Percentiles rank a stretch among this genome's conserved stretches.
Evolutionary conservation across 2,329 filamentous ascomycete genomes (phyloP).

Genomic region (Phaeosphaeria sp.): DNA sequence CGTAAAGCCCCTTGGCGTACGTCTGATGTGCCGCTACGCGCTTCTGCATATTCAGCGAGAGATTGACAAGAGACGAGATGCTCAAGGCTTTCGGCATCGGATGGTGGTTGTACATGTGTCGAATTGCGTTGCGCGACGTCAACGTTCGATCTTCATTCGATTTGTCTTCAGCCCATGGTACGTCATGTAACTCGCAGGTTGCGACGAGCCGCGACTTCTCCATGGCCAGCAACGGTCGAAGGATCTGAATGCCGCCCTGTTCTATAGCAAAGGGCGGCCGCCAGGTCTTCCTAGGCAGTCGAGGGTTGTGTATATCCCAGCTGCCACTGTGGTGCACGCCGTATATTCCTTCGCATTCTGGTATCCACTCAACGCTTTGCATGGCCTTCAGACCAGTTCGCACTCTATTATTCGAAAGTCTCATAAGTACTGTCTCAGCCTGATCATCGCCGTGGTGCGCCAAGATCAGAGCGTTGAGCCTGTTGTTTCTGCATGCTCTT

Average conservation of each 20-base stretch:
- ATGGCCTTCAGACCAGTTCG: constrained; percentile 79
- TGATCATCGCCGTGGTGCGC: constrained; percentile 92
- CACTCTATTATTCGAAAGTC: constrained; percentile 71
- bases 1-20: constrained; percentile 64
- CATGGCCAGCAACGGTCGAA: constrained; percentile 74
- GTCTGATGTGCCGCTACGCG: constrained; percentile 59
- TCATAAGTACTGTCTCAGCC: constrained; percentile 86
- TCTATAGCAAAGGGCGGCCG: constrained; percentile 54
- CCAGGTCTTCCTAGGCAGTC: constrained; percentile 13
- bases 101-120: constrained; percentile 66
- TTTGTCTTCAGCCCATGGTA: constrained; percentile 82
- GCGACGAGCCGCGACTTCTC: constrained; percentile 75
- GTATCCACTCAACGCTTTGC: constrained; percentile 69
- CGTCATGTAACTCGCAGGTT: constrained; percentile 71
- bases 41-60: constrained; percentile 56
- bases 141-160: constrained; percentile 81
- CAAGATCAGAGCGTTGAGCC: constrained; percentile 70
- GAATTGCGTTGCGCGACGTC: constrained; percentile 81
- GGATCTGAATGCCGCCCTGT: constrained; percentile 69
- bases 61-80: constrained; percentile 62
- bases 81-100: constrained; percentile 73
- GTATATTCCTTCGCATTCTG: constrained; percentile 80
- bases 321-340: constrained; percentile 62
- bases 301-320: constrained; percentile 11
- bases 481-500: constrained; percentile 58